Evolutionary conservation across 1,284 basidiomycete species (phyloP), one percentile per base, ranked within the genome.

Genomic region (Papiliotrema fonsecae): DNA sequence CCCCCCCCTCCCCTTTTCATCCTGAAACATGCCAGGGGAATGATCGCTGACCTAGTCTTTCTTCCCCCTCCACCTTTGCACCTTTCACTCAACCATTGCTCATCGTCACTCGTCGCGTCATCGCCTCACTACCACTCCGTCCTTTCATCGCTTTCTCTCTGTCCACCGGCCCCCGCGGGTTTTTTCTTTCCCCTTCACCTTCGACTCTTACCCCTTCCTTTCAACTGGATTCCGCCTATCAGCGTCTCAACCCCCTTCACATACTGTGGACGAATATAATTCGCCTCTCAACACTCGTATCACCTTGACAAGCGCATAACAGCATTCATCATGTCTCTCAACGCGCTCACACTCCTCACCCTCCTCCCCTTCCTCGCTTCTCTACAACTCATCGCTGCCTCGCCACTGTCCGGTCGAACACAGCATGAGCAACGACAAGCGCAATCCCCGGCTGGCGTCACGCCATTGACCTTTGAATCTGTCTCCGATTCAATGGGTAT

Each of bases 401-500:
- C 52, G 21, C 52, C 56, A n/a, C 37, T 42, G 21, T 28, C 37
- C 27, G n/a, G 49, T 38, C 45, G 47, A 24, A 37, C 31, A 39
- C 27, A 43, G 35, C 32, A 27, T 22, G 25, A 24, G 26, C 14
- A 14, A 47, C 35, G 32, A 30, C 49, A 44, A 41, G 50, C 41
- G 30, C 32, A 26, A 27, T 16, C 40, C 14, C 46, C 42, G n/a
- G 48, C 44, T 25, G 45, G 45, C 21, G 49, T 45, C 27, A 58
- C 50, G 11, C 61, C 66, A n/a, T 54, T 68, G n/a, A 49, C 55
- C 18, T 74, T 70, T 49, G 9, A 32, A 11, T 57, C 64, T 47
- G 41, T 53, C 13, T 65, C 63, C 9, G 71, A 69, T 0, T 69
- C 73, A 47, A 57, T 63, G 14, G 70, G 70, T 45, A 69, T 74